phyloP scores from a whole-genome alignment of 257 asterid species.

The Nicotiana tabacum region DNA sequence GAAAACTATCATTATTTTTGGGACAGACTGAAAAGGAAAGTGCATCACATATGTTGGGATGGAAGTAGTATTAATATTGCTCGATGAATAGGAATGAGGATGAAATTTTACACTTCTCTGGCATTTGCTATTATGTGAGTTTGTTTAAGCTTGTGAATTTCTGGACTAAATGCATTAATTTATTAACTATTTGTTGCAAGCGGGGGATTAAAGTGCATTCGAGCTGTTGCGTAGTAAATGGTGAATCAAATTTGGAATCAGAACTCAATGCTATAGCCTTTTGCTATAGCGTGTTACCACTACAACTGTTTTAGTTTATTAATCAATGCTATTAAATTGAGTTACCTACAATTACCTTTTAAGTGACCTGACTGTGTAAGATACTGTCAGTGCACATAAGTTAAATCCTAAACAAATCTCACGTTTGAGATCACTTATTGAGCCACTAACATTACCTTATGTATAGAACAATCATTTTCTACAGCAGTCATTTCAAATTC shows the following conservation, averaged over 20 bases:
- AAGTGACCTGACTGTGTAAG: no score
- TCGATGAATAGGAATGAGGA: neutral
- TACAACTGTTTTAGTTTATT: no score
- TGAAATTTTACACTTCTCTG: neutral
- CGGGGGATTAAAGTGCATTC: neutral
- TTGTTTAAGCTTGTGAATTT: neutral
- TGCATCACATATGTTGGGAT: no score
- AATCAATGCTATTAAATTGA: no score
- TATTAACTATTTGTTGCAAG: neutral
- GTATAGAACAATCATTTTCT: neutral
- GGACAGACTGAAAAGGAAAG: no score
- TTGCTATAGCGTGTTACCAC: no score
- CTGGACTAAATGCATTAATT: neutral
- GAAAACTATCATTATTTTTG: no score
- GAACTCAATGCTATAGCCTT: neutral
- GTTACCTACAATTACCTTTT: no score
- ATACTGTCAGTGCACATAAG: no score
- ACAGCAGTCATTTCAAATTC: neutral
- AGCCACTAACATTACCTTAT: neutral
- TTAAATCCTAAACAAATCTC: no score
- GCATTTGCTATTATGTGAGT: neutral
- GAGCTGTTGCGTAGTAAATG: neutral
- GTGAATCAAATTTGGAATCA: neutral
- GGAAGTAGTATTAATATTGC: neutral
- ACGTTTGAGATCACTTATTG: neutral